Evolutionary conservation across 140 eudicot species (phyloP).

Genomic region (Erigeron philadelphicus): DNA sequence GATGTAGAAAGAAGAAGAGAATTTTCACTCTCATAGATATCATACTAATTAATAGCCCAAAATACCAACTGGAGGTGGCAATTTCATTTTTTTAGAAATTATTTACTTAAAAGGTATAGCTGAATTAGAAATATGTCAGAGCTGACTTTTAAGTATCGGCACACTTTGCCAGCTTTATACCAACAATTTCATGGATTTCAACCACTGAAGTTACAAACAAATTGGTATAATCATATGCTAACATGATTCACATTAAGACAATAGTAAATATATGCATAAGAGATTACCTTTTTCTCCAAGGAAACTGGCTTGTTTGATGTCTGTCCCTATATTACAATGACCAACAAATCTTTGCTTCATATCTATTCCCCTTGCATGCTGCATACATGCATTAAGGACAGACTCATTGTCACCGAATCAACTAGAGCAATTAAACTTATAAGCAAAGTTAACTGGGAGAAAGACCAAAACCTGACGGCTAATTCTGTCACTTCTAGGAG

Average conservation of each 20-base stretch:
- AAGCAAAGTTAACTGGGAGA: constrained; percentile 2
- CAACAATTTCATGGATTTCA: background rate
- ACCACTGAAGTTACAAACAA: background rate
- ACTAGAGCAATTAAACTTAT: background rate
- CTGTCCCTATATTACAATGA: constrained; percentile 90
- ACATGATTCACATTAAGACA: background rate
- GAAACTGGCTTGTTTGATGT: constrained; percentile 94
- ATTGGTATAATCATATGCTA: background rate
- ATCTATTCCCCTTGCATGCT: constrained; percentile 79
- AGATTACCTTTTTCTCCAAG: constrained; percentile 73
- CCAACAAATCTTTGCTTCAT: constrained; percentile 88
- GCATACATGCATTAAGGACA: constrained; percentile 28
- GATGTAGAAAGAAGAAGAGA: background rate
- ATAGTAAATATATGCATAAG: constrained; percentile 13
- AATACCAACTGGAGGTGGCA: background rate
- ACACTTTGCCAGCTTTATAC: background rate
- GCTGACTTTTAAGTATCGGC: too few species aligned
- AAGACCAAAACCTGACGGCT: constrained; percentile 52
- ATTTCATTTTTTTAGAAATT: background rate
- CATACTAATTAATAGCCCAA: background rate
- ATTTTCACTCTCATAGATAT: background rate
- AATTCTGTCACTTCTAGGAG: constrained; percentile 42
- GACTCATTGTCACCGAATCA: background rate
- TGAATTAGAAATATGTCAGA: background rate
- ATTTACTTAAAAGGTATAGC: background rate